Base-by-base conservation (phyloP, 495 filamentous ascomycete species). In the Aspergillus affinis region DNA sequence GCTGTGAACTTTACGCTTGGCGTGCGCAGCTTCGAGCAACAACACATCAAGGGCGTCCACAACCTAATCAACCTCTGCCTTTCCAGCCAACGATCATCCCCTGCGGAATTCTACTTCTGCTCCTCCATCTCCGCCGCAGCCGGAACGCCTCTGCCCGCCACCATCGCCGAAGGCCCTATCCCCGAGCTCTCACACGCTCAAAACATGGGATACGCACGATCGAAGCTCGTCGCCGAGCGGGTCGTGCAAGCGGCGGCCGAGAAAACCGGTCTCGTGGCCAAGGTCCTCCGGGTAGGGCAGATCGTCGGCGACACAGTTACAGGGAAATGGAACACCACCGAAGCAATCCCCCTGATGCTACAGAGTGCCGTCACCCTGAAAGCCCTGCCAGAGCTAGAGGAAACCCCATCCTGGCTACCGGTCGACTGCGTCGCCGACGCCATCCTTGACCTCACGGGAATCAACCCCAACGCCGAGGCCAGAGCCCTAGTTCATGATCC, bases 1-100 rank as follows among this genome's bases (percentile, higher is more conserved):
- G 81, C 84, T 0, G 88, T 90, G n/a, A 90, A 90, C 68, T 90
- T 90, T 75, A 87, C 83, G 57, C 74, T 86, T 51, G 78, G 79
- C n/a, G 75, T 88, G 1, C 66, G 75, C 9, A 84, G 79, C 48
- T 90, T 90, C 61, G 81, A 78, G 21, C 70, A 74, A 32, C 80
- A 85, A 26, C 84, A 86, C 62, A 81, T 90, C 57, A 73, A 73
- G 0, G 84, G 86, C 27, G 72, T 86, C 8, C 70, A 72, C 6
- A 82, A 87, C 55, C 79, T 90, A n/a, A 74, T 90, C 68, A 74
- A 78, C 27, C 73, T 90, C 20, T 82, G 82, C 19, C 71, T 82
- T 15, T 63, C 70, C 29, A 68, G 77, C 45, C 71, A 64, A 29
- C 66, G 74, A 27, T 55, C 64, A 2, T 19, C 45, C 1, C 67